Conservation (phyloP, 805 yeast species). For the Candida andamanensis region DNA sequence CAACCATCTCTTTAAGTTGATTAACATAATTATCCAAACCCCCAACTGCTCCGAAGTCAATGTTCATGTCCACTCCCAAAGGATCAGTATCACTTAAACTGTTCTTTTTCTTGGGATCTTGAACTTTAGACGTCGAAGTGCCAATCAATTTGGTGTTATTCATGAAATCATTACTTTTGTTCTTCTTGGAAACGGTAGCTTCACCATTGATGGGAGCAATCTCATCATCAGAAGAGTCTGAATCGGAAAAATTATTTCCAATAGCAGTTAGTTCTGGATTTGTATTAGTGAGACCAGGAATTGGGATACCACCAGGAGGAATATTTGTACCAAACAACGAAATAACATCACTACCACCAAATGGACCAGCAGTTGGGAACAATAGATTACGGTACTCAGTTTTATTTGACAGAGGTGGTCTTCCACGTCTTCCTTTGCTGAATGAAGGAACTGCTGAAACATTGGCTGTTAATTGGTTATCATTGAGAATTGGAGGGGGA, state of each 20-base stretch:
- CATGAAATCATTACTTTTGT: conserved; percentile 11
- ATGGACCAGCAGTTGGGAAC: conserved; percentile 94
- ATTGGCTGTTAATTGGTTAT: conserved; percentile 19
- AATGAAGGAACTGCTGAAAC: conserved; percentile 14
- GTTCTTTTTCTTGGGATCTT: conserved; percentile 49
- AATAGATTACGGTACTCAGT: conserved; percentile 58
- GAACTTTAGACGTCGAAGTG: conserved; percentile 32
- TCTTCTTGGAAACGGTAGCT: conserved; percentile 31
- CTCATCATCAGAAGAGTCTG: conserved; percentile 63
- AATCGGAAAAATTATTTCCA: conserved; percentile 40
- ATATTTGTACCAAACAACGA: conserved; percentile 71
- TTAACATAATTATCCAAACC: conserved; percentile 88
- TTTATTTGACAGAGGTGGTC: conserved; percentile 33
- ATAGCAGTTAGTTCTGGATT: conserved; percentile 21
- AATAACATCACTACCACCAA: conserved; percentile 92
- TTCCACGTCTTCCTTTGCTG: conserved; percentile 33
- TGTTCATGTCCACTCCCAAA: conserved; percentile 80
- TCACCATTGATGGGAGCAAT: conserved; percentile 42
- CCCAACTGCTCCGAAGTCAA: conserved; percentile 81
- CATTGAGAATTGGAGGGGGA: conserved; percentile 70
- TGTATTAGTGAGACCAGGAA: conserved; percentile 22
- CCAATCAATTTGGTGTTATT: conserved; percentile 29
- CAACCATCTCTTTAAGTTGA: conserved; percentile 95
- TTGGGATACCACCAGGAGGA: conserved; percentile 46
- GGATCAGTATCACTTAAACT: conserved; percentile 88